Conservation (phyloP, 768 basidiomycete species). For the Leccinum imitatum region DNA sequence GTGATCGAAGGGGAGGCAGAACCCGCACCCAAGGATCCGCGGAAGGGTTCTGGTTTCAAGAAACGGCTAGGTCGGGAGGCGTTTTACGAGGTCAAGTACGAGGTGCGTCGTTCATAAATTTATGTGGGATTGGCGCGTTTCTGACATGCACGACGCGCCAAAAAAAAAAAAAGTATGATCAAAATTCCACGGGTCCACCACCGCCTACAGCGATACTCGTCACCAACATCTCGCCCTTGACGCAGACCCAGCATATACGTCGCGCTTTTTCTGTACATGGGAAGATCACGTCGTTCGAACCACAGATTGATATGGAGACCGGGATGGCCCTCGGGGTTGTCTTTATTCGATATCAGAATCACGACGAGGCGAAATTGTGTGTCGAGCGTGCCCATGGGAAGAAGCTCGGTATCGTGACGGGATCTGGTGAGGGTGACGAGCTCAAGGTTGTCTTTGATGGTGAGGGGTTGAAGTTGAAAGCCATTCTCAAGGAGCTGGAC, state of each 20-base stretch:
- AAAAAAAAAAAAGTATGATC: constrained; percentile 65
- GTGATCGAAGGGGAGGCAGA: constrained; percentile 45
- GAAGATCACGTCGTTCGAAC: constrained; percentile 61
- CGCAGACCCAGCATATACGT: constrained; percentile 62
- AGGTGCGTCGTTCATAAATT: constrained; percentile 42
- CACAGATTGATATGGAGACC: constrained; percentile 75
- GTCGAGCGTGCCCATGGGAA: constrained; percentile 67
- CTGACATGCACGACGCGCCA: constrained; percentile 1
- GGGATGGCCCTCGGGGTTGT: constrained; percentile 81
- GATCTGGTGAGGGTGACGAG: constrained; percentile 50
- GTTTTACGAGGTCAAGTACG: constrained; percentile 51
- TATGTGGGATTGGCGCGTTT: not conserved
- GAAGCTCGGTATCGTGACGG: constrained; percentile 49
- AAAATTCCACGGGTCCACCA: constrained; percentile 65
- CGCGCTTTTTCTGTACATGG: constrained; percentile 67
- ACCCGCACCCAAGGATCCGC: constrained; percentile 51
- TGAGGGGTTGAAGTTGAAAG: constrained; percentile 61
- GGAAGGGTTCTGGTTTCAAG: constrained; percentile 41
- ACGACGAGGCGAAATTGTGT: constrained; percentile 69
- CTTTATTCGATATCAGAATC: constrained; percentile 61
- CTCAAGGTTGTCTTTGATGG: constrained; percentile 80
- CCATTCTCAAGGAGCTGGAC: constrained; percentile 66
- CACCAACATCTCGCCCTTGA: constrained; percentile 68
- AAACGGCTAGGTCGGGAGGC: constrained; percentile 36
- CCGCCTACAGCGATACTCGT: constrained; percentile 77